Evolutionary conservation across 805 yeast genomes (phyloP), one percentile per base, ranked within the genome.

Genomic region (Millerozyma acaciae): DNA sequence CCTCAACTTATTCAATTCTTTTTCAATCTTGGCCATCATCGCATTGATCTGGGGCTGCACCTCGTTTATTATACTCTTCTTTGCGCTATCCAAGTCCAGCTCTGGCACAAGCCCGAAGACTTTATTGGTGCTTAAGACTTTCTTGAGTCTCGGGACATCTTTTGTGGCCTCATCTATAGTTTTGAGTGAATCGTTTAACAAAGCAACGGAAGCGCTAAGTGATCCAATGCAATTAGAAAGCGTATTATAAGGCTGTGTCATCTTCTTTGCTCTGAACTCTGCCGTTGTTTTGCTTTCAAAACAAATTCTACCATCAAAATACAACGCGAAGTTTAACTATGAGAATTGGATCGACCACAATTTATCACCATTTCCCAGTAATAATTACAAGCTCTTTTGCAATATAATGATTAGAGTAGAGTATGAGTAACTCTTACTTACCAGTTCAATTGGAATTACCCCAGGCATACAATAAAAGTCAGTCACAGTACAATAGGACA

Each of bases 31-130:
- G 7, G 44, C 52, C 16, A 60, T 38, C 4, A 69, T 49, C 5
- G 43, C 44, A 5, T 48, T 35, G 9, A 74, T 51, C 35, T 70
- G 65, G 1, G 78, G 78, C 22, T 60, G 62, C 3, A 69, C 50
- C 19, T 65, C 65, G 8, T 46, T 42, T 28, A 55, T 53, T 28
- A 72, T 50, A 8, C 55, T 47, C 23, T 50, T 51, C 30, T 64
- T 64, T 13, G 74, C 73, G 26, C 53, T 60, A 6, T 48, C 53
- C 16, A 74, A 47, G 34, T 73, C 76, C 34, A 55, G 51, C 40
- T 73, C 76, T 0, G 79, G 76, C 0, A 74, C 65, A 8, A 74
- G 50, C 4, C 75, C 75, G 51, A 73, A 75, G 15, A 73, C 72
- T 21, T 68, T 60, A 26, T 58, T 55, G 5, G 75, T 70, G 13